A percentile compares a stretch with the other conserved stretches of the same genome.
Conservation (phyloP, 176 grass and related monocot genomes). For the Lolium perenne region DNA sequence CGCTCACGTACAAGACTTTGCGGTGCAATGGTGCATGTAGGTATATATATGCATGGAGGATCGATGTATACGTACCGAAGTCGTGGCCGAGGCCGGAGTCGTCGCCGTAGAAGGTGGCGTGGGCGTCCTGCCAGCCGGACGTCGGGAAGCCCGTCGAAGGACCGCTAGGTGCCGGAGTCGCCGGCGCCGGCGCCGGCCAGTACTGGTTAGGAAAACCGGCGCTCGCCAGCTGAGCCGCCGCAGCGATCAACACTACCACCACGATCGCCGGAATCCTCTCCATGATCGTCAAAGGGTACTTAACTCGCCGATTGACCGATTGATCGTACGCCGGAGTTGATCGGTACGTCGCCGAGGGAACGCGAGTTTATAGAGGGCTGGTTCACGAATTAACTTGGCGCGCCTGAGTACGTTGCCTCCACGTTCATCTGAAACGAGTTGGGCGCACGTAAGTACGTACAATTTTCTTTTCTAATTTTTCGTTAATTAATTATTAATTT, state of each 20-base stretch:
- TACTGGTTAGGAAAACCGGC: background rate
- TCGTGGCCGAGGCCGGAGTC: slow-evolving; percentile 41
- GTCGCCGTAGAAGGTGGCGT: slow-evolving; percentile 85
- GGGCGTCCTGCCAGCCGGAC: slow-evolving; percentile 35
- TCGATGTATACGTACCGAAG: slow-evolving; percentile 48
- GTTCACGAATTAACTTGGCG: background rate
- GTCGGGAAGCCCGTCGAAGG: background rate
- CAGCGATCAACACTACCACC: background rate
- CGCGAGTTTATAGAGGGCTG: background rate
- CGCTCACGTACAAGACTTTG: too few relatives aligned
- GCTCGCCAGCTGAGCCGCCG: background rate
- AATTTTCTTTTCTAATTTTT: background rate
- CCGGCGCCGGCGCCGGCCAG: background rate
- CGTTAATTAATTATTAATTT: background rate
- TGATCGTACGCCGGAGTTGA: background rate
- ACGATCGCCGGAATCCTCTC: background rate
- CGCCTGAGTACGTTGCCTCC: background rate
- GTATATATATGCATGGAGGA: background rate
- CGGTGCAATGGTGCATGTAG: too few relatives aligned
- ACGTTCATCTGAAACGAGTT: slow-evolving; percentile 3
- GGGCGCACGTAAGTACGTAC: background rate
- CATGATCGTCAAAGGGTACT: background rate
- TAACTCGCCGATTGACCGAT: background rate
- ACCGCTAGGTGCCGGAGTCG: background rate
- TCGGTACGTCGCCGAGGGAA: background rate